Percentiles rank a stretch among this genome's conserved stretches.
Conservation (phyloP, 179 eudicot genomes). For the Carnegiea gigantea region DNA sequence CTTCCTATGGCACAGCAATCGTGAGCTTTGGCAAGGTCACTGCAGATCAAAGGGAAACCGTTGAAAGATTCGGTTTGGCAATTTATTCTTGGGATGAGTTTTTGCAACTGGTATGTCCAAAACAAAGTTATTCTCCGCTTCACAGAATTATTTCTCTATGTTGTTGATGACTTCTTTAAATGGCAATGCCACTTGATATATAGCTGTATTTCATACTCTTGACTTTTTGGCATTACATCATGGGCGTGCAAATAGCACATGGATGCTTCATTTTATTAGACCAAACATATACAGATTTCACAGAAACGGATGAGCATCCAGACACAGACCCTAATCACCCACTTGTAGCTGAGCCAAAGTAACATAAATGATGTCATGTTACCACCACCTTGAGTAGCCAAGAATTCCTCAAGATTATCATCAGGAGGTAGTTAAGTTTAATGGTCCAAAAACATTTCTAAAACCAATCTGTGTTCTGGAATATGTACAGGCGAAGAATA, state of each 20-base stretch:
- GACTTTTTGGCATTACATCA: too few relatives aligned
- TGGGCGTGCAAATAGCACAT: too few relatives aligned
- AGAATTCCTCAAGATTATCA: background rate
- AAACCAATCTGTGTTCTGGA: constrained; percentile 8
- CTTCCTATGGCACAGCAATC: constrained; percentile 47
- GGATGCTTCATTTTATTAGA: too few relatives aligned
- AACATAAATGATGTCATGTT: too few relatives aligned
- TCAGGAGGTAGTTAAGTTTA: background rate
- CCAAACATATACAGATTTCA: background rate
- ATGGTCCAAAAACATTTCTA: too few relatives aligned
- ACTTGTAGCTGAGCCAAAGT: too few relatives aligned
- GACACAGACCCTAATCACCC: too few relatives aligned
- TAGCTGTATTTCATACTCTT: too few relatives aligned
- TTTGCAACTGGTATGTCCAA: constrained; percentile 59
- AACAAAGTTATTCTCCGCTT: background rate
- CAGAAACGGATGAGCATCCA: too few relatives aligned
- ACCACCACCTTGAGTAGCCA: background rate
- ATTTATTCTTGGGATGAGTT: constrained; percentile 85
- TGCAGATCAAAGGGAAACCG: constrained; percentile 50
- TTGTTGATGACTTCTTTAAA: too few relatives aligned
- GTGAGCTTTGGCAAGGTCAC: constrained; percentile 86
- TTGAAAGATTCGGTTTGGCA: constrained; percentile 48
- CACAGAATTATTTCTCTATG: background rate
- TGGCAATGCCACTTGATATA: too few relatives aligned
- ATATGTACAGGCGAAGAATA: constrained; percentile 46